Evolutionary conservation across 2,329 filamentous ascomycete species (phyloP), one percentile per base, ranked within the genome.

Genomic region (Penicillium concentricum): DNA sequence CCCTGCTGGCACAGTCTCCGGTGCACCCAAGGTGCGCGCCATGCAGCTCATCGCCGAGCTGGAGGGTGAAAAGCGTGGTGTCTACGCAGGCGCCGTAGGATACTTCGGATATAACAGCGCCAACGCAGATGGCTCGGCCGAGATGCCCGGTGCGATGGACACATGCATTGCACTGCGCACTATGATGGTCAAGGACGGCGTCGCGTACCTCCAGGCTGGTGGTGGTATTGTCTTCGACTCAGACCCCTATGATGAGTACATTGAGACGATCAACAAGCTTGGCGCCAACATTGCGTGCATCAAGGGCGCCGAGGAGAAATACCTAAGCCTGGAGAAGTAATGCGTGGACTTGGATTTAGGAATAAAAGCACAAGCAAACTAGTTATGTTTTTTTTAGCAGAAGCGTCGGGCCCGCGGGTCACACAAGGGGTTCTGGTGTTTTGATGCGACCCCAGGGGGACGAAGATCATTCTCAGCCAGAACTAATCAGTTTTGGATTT

Each of bases 21-120:
- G 94, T 5, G 93, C 94, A 4, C 94, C 94, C 56, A 99, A 99
- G 78, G 92, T 99, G 54, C 86, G 88, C 61, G 94, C 94, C 3
- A 99, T 99, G 94, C 90, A 97, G 77, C 81, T 99, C 60, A 99
- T 99, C 68, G 92, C 90, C 45, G 93, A 97, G 78, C 79, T 97
- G 45, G 94, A 99, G 78, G 81, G 84, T 62, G 94, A 99, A 82
- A 97, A 97, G 81, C 84, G 94, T 53, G 93, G 94, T 39, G 86
- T 97, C 38, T 99, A 99, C 71, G 94, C 94, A 9, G 94, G 94
- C 28, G 94, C 94, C 0, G 93, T 97, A 0, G 94, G 94, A 2
- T 99, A 97, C 78, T 99, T 97, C 75, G 93, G 93, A 10, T 97
- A 96, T 70, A 86, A 87, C 59, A 84, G 84, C 51, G 83, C 93